Conservation (phyloP, 345 rosid genomes). For the Heritiera littoralis region DNA sequence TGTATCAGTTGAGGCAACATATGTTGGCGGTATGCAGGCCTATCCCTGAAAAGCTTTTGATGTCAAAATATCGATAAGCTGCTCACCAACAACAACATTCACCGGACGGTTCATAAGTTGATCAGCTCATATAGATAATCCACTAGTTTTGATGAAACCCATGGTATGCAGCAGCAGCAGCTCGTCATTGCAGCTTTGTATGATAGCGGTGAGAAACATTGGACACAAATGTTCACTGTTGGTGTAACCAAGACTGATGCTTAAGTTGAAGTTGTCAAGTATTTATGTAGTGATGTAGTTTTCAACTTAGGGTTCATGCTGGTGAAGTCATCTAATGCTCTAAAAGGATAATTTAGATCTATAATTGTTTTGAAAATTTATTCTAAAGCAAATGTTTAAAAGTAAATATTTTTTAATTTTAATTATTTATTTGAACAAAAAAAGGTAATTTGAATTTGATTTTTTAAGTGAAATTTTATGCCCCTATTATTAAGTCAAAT, state of each 20-base stretch:
- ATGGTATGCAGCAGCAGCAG: not conserved
- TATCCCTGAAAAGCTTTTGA: conserved; percentile 39
- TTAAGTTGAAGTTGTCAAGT: too few species aligned
- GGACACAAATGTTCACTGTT: not conserved
- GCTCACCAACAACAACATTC: too few species aligned
- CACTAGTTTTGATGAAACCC: not conserved
- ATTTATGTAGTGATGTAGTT: not conserved
- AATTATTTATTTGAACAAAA: too few species aligned
- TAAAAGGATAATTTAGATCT: too few species aligned
- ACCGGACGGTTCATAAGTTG: not conserved
- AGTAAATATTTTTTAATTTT: too few species aligned
- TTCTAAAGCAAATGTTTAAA: not conserved
- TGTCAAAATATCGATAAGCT: not conserved
- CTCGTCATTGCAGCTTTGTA: not conserved
- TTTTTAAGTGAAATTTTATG: too few species aligned
- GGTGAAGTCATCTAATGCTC: not conserved
- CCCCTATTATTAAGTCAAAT: too few species aligned
- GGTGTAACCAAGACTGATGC: not conserved
- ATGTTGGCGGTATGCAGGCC: conserved; percentile 59
- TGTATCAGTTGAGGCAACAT: conserved; percentile 62
- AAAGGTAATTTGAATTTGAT: too few species aligned
- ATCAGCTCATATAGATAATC: not conserved
- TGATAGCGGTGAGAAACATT: not conserved
- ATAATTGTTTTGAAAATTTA: too few species aligned
- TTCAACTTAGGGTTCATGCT: not conserved